phyloP scores from a whole-genome alignment of 768 basidiomycete genomes.

The Mycena floridula region DNA sequence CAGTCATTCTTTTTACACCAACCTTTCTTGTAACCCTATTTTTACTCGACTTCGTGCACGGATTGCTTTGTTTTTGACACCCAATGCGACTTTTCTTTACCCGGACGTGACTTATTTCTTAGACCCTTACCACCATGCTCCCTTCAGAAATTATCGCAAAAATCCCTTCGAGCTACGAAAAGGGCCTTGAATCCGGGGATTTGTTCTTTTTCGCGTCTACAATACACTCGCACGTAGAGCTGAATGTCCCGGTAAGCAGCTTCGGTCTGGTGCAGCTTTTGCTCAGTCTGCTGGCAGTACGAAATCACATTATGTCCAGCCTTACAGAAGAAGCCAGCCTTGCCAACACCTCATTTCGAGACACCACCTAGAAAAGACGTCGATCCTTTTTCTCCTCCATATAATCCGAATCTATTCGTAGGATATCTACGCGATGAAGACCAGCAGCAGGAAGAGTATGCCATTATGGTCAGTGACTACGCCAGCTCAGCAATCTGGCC shows the following conservation, averaged over 20 bases:
- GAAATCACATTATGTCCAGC: slow-evolving; percentile 84
- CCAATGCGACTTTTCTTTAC: neutral
- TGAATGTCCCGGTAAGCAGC: slow-evolving; percentile 53
- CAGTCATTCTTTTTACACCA: slow-evolving; percentile 14
- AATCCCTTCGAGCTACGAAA: slow-evolving; percentile 49
- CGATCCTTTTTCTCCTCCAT: slow-evolving; percentile 87
- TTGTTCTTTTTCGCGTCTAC: slow-evolving; percentile 77
- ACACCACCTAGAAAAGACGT: slow-evolving; percentile 22
- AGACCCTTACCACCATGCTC: slow-evolving; percentile 20
- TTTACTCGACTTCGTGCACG: neutral
- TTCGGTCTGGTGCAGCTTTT: neutral
- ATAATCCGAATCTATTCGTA: slow-evolving; percentile 66
- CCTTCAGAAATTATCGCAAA: slow-evolving; percentile 48
- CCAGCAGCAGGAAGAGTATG: slow-evolving; percentile 51
- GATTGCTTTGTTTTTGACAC: neutral
- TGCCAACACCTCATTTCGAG: slow-evolving; percentile 37
- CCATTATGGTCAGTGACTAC: slow-evolving; percentile 53
- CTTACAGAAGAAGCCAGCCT: slow-evolving; percentile 67
- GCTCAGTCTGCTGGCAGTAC: slow-evolving; percentile 46
- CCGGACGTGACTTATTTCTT: no score
- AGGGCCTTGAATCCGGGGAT: slow-evolving; percentile 57
- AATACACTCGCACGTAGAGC: slow-evolving; percentile 51
- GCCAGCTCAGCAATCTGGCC: neutral
- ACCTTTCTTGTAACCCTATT: slow-evolving; percentile 2
- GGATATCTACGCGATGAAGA: slow-evolving; percentile 69